Evolutionary conservation across 192 early-diverging fungal genomes (phyloP), one percentile per base, ranked within the genome.

Genomic region (Coemansia umbellata): DNA sequence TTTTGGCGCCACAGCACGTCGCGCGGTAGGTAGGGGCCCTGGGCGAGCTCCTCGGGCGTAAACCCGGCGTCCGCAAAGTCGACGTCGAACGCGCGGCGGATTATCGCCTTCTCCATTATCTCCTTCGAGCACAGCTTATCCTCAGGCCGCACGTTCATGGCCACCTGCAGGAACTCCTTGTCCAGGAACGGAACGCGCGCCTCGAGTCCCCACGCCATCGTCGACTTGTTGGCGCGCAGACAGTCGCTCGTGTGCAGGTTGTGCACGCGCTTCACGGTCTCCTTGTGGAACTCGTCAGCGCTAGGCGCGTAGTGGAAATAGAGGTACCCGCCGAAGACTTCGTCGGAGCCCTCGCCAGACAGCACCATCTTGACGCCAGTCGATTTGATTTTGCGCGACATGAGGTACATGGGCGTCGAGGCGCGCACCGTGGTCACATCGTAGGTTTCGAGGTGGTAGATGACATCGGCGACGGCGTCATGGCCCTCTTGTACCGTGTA

Each of bases 331-430:
- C 91, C 96, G 83, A 94, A 91, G 18, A 98, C 87, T 79, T 98
- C 96, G 67, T 98, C 96, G 37, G 86, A 76, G 47, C 96, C 96
- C 69, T 98, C 96, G 42, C 96, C 96, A 55, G 87, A 90, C 11
- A 98, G 80, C 8, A 98, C 96, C 96, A 98, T 98, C 85, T 98
- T 98, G 74, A 98, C 96, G 32, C 96, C 94, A 65, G 91, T 93
- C 30, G 93, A 90, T 74, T 94, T 98, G 84, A 98, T 95, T 81
- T 94, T 95, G 55, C 96, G 87, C 52, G 91, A 92, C 35, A 98
- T 76, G 31, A 98, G 83, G 78, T 97, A 98, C 96, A 98, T 98
- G 50, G 96, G 96, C n/a, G 96, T 98, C 19, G 91, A 93, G 3
- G 96, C 96, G 37, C 96, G 86, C 59, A 98, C 83, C 24, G 96